Percentiles rank a stretch among this genome's conserved stretches.
These are phyloP conservation scores for Cruciata laevipes DNA, from an alignment of 257 asterid genomes.

Conservation along the genomic window DNA sequence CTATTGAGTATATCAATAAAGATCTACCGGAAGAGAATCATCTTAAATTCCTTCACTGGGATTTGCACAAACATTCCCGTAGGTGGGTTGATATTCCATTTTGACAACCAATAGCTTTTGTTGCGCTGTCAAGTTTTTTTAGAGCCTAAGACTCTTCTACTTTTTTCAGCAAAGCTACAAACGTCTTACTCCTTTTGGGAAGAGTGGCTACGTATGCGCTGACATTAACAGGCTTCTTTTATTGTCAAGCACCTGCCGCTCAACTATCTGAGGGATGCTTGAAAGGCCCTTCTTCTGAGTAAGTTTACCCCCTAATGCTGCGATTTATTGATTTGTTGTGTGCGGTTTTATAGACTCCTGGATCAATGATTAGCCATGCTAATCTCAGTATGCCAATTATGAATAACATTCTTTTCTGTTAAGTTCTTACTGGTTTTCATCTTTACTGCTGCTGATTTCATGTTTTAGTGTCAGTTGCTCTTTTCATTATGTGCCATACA, in stretches of 20 bases:
- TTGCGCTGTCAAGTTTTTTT: not conserved
- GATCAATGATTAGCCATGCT: not conserved
- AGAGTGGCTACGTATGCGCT: conserved; percentile 90
- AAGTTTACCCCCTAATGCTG: conserved; percentile 29
- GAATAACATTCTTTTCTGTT: not conserved
- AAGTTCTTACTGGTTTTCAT: not conserved
- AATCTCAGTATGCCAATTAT: not conserved
- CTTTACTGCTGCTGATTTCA: not conserved
- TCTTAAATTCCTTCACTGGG: conserved; percentile 95
- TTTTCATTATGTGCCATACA: no score
- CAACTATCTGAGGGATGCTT: conserved; percentile 44
- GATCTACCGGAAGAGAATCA: conserved; percentile 74
- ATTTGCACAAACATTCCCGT: conserved; percentile 87
- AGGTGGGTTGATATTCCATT: conserved; percentile 41
- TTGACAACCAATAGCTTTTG: conserved; percentile 11
- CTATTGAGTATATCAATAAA: conserved; percentile 76
- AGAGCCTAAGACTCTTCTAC: conserved; percentile 21
- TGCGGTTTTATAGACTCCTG: not conserved
- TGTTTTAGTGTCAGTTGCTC: not conserved
- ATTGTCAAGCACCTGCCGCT: conserved; percentile 55
- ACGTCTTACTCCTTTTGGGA: conserved; percentile 76
- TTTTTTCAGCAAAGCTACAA: conserved; percentile 69
- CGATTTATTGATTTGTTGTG: not conserved
- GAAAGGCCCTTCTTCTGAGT: conserved; percentile 52
- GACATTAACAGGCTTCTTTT: conserved; percentile 83